Percentiles rank a stretch among this genome's conserved stretches.
Conservation (phyloP, 768 basidiomycete genomes). For the Psilocybe tampanensis region DNA sequence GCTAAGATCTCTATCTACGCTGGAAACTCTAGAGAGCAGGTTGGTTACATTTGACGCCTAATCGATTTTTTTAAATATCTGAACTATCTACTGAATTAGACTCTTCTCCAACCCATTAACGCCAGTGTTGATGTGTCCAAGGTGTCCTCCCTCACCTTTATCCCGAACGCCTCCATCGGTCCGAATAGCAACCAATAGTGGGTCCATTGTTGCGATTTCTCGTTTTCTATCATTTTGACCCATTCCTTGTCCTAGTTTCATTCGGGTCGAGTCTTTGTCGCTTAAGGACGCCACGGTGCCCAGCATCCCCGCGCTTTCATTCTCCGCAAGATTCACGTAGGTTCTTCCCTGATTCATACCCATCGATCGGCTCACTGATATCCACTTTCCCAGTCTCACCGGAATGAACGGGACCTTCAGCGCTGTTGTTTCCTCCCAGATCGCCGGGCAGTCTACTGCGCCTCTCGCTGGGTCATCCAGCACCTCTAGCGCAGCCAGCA, state of each 20-base stretch:
- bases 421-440: slow-evolving; percentile 52
- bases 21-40: slow-evolving; percentile 64
- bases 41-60: slow-evolving; percentile 25
- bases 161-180: slow-evolving; percentile 52
- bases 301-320: slow-evolving; percentile 64
- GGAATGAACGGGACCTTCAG: slow-evolving; percentile 76
- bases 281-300: slow-evolving; percentile 54
- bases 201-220: slow-evolving; percentile 17
- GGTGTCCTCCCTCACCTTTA: slow-evolving; percentile 48
- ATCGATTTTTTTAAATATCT: too few species aligned
- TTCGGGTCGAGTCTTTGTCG: slow-evolving; percentile 67
- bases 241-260: slow-evolving; percentile 54
- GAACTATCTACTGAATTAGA: neutral
- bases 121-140: slow-evolving; percentile 53
- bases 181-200: slow-evolving; percentile 60
- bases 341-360: slow-evolving; percentile 20
- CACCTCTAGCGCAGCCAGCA: too few species aligned
- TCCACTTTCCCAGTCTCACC: slow-evolving; percentile 44
- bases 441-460: slow-evolving; percentile 62
- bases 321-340: slow-evolving; percentile 80
- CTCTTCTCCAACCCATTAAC: slow-evolving; percentile 50
- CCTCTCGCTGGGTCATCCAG: slow-evolving; percentile 38
- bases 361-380: neutral
- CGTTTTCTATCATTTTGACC: neutral
- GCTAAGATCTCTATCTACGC: slow-evolving; percentile 57